These are phyloP conservation scores for Emergomyces africanus DNA, from an alignment of 2,329 filamentous ascomycete genomes.

Conservation along the genomic window DNA sequence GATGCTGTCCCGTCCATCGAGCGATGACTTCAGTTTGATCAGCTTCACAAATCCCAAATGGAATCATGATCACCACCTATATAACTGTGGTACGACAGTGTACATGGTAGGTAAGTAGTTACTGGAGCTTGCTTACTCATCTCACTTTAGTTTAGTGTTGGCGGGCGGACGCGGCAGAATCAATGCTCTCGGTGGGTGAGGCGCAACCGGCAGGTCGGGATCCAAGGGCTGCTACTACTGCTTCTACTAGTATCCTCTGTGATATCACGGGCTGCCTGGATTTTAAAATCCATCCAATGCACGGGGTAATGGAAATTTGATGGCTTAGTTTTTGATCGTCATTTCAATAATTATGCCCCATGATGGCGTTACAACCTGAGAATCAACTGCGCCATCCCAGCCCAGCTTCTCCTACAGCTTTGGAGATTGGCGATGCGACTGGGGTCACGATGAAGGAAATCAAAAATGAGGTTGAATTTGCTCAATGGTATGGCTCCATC, in stretches of 20 bases:
- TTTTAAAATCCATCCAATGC: neutral
- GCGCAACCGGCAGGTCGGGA: no score
- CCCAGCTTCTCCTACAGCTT: neutral
- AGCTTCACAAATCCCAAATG: neutral
- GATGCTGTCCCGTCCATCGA: neutral
- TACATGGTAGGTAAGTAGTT: no score
- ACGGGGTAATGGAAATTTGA: neutral
- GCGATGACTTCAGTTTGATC: neutral
- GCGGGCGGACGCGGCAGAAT: neutral
- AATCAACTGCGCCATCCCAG: neutral
- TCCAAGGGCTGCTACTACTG: no score
- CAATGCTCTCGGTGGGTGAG: no score
- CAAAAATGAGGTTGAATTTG: constrained; percentile 48
- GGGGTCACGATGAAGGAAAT: constrained; percentile 25
- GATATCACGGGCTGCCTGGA: neutral
- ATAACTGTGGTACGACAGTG: no score
- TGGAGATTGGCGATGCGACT: neutral
- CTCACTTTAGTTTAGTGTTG: neutral
- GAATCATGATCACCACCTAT: no score
- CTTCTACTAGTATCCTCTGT: no score
- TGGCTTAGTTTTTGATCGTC: neutral
- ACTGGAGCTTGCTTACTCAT: neutral
- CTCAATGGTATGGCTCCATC: constrained; percentile 44
- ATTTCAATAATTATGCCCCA: neutral
- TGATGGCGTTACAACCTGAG: neutral